phyloP scores from a whole-genome alignment of 306 rosid genomes.

The Acacia crassicarpa region DNA sequence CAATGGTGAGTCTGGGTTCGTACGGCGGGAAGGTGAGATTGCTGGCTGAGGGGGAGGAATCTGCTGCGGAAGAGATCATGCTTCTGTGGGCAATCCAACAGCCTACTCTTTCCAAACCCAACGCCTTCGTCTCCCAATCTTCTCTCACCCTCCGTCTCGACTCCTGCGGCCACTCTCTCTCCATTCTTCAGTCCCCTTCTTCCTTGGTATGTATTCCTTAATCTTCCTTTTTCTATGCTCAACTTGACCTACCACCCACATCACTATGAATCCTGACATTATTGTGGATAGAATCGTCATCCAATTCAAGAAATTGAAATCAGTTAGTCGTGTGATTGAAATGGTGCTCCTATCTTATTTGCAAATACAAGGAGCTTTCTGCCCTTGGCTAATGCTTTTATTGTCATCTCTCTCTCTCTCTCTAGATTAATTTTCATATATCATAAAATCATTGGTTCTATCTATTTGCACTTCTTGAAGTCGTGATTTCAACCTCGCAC shows the following conservation, averaged over 20 bases:
- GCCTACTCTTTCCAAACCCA: conserved; percentile 73
- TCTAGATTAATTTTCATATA: neutral
- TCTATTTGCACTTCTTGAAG: neutral
- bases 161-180: conserved; percentile 80
- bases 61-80: conserved; percentile 87
- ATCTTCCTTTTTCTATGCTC: neutral
- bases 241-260: neutral
- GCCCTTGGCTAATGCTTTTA: neutral
- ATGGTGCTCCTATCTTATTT: too few relatives aligned
- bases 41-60: conserved; percentile 39
- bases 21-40: conserved; percentile 52
- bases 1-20: conserved; percentile 49
- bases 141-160: conserved; percentile 64
- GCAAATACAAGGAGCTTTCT: neutral
- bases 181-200: conserved; percentile 87
- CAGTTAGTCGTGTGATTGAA: neutral
- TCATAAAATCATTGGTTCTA: neutral
- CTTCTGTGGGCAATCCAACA: conserved; percentile 83
- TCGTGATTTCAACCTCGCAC: neutral
- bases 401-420: too few relatives aligned
- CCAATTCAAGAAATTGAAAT: neutral
- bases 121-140: conserved; percentile 75
- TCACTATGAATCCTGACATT: neutral
- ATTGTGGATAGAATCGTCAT: neutral
- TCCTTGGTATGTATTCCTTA: conserved; percentile 49